Base-by-base conservation (phyloP, 257 asterid genomes). In the Coffea canephora region DNA sequence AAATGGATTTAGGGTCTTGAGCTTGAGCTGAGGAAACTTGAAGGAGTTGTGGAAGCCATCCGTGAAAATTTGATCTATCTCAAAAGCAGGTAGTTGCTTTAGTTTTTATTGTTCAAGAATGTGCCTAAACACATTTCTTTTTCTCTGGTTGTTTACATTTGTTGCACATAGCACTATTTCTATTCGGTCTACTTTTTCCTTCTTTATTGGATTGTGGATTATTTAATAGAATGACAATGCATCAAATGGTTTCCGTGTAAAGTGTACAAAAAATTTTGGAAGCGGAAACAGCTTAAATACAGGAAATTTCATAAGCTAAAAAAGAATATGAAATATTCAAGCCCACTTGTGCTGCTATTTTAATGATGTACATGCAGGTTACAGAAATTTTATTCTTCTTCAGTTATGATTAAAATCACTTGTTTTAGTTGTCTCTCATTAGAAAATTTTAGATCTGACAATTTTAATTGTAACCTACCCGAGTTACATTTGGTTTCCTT, bases 11-110 rank as follows among this genome's bases (percentile, higher is more conserved):
- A 94, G 97, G 98, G 94, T 45, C 90, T 95, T 79, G 95, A 93
- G 70, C 94, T 91, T 61, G 93, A 92, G 91, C 57, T 95, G 83
- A 83, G 77, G 82, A 95, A 89, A 89, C 93, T 93, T 71, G 92
- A 93, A 89, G 96, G 83, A 65, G 71, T 39, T n/a, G 91, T 93
- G 80, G 85, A 90, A 50, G 71, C 90, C 81, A 88, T 91, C 78
- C 96, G 81, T 66, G 86, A 85, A 49, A 91, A 89, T 75, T 74
- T 95, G 79, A 75, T 75, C 76, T 61, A 86, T 77, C 72, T 93
- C 55, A 84, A 90, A 70, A 69, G 69, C 61, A 93, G 92, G 98
- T 90, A 81, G 43, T 39, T 27, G 14, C 77, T 31, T 36, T 0
- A 13, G 27, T 52, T 79, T 48, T 62, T 31, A 31, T 59, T 73